A percentile compares a stretch with the other conserved stretches of the same genome.
Evolutionary conservation across 1,284 basidiomycete species (phyloP).

Genomic region (Tilletia setariae): DNA sequence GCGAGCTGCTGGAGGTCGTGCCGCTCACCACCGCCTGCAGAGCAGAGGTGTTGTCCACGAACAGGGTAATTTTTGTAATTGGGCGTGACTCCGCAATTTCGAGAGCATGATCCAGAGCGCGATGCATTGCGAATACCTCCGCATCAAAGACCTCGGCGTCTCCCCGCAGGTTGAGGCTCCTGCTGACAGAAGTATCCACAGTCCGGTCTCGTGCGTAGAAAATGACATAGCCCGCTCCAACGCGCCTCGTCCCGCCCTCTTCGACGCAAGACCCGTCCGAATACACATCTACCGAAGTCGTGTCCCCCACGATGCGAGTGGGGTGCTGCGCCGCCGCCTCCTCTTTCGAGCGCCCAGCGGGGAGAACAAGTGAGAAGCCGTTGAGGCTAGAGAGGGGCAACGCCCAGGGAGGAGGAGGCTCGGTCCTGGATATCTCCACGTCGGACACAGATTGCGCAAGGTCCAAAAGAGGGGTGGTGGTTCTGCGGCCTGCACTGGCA

Average conservation of each 20-base stretch:
- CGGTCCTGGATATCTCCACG: background rate
- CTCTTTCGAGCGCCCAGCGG: background rate
- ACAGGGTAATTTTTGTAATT: background rate
- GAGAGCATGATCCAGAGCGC: background rate
- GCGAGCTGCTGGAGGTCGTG: background rate
- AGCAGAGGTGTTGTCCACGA: conserved; percentile 7
- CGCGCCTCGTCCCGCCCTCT: no score
- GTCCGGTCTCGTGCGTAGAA: background rate
- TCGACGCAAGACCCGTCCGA: background rate
- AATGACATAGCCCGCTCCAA: background rate
- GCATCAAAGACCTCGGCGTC: conserved; percentile 5
- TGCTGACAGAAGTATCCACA: background rate
- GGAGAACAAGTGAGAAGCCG: background rate
- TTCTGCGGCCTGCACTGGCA: background rate
- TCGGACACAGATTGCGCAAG: background rate
- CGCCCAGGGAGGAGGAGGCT: background rate
- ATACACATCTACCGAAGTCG: background rate
- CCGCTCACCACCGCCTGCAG: background rate
- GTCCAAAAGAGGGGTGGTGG: background rate
- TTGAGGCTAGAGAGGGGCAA: background rate
- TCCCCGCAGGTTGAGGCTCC: background rate
- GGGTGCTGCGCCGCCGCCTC: background rate
- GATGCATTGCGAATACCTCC: background rate
- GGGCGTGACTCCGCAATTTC: background rate
- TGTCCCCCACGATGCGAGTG: background rate